phyloP scores from a whole-genome alignment of 352 stramenopile species.

The Pseudoperonospora humuli region DNA sequence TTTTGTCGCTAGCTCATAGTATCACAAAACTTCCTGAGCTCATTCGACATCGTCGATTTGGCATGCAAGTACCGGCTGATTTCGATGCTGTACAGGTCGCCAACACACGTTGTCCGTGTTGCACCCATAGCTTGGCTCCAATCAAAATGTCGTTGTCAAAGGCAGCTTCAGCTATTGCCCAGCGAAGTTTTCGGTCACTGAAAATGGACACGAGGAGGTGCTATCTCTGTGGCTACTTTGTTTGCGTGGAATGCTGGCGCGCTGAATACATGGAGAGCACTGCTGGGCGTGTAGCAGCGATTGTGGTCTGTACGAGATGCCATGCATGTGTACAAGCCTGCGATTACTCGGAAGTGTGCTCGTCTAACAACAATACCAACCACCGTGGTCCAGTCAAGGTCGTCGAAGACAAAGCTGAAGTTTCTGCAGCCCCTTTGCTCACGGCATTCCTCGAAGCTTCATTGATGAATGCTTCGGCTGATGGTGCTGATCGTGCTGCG shows the following conservation, averaged over 20 bases:
- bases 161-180: conserved; percentile 13
- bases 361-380: conserved; percentile 4
- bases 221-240: conserved; percentile 22
- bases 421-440: conserved; percentile 9
- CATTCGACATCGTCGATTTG: conserved; percentile 18
- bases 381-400: conserved; percentile 13
- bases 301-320: conserved; percentile 20
- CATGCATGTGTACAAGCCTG: conserved; percentile 15
- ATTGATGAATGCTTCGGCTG: conserved; percentile 5
- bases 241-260: conserved; percentile 19
- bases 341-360: conserved; percentile 19
- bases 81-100: conserved; percentile 6
- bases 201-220: conserved; percentile 20
- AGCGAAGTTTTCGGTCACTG: conserved; percentile 4
- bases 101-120: conserved; percentile 22
- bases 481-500: conserved; percentile 7
- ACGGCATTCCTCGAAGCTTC: conserved; percentile 29
- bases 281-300: conserved; percentile 9
- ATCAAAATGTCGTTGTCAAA: conserved; percentile 16
- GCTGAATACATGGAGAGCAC: conserved; percentile 22
- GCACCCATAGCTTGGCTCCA: conserved; percentile 18
- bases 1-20: conserved; percentile 12
- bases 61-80: conserved; percentile 14
- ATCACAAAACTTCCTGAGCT: conserved; percentile 19
- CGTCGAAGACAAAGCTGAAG: conserved; percentile 7